Base-by-base conservation (phyloP, 495 filamentous ascomycete species). In the Aspergillus asperescens region DNA sequence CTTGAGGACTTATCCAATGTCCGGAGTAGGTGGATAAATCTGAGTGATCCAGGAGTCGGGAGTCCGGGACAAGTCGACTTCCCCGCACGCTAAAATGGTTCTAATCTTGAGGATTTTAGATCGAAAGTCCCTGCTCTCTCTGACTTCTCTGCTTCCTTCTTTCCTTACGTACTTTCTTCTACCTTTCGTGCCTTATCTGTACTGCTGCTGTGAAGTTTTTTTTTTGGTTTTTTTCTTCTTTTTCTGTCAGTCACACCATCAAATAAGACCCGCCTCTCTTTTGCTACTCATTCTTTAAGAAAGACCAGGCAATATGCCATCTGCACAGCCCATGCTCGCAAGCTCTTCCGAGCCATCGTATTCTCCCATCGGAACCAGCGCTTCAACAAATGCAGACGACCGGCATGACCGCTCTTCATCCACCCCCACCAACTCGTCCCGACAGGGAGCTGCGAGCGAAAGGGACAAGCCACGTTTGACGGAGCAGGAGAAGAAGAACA, bases 401-500 rank as follows among this genome's bases (percentile, higher is more conserved):
- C 60, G 59, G 7, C 57, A 71, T 42, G 68, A 72, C 37, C 63
- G 65, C 50, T 70, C 68, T 16, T 71, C 69, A 25, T 70, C 57
- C 64, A 82, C 63, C 70, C 85, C 50, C 20, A 84, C 15, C 75
- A 82, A 23, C 70, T 89, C 47, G 68, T 92, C 68, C 13, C 69
- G 67, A 32, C 68, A 66, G 10, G 57, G 50, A 45, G 52, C 77
- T 22, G 74, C 83, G 1, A 66, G 78, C 32, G 72, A 74, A 13
- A 73, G 76, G 40, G 84, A 88, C 24, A 84, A 83, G 58, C 86
- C 87, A n/a, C 82, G 89, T 16, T 75, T 95, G 49, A 89, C 86
- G 3, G 88, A 91, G 48, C 80, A 86, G 53, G 86, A 95, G 65
- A 95, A 93, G 75, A 94, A 93, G 69, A 82, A 82, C 54, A 96